Percentiles rank a stretch among this genome's conserved stretches.
phyloP scores from a whole-genome alignment of 768 basidiomycete species.

The Amanita muscaria region DNA sequence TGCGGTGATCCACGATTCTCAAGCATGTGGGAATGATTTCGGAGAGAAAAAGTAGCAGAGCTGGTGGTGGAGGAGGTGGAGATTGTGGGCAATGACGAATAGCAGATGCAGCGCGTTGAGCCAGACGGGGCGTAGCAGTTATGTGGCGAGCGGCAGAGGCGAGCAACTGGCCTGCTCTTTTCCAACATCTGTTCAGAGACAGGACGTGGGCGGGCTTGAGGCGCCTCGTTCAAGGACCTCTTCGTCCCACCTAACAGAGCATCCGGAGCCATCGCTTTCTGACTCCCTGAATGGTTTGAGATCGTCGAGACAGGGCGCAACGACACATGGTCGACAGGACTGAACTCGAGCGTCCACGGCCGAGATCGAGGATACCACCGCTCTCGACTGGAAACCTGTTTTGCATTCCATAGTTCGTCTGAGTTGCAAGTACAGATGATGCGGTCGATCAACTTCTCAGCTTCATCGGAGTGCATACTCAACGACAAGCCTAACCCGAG shows the following conservation, averaged over 20 bases:
- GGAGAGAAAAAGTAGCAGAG: too few species aligned
- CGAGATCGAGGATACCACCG: constrained; percentile 3
- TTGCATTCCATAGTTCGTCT: constrained; percentile 1
- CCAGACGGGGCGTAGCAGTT: constrained; percentile 38
- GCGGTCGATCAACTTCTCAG: constrained; percentile 32
- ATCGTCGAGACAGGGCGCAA: constrained; percentile 38
- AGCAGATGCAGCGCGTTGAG: constrained; percentile 65
- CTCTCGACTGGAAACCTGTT: constrained; percentile 3
- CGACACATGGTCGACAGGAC: constrained; percentile 29
- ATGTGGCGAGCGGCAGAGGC: constrained; percentile 45
- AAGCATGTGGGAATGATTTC: too few species aligned
- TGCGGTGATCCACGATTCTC: too few species aligned
- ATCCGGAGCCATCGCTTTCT: constrained; percentile 8
- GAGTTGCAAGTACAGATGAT: constrained; percentile 19
- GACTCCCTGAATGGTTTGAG: constrained; percentile 29
- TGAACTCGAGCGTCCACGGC: constrained; percentile 29
- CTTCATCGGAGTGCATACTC: constrained; percentile 35
- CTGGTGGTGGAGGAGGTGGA: too few species aligned
- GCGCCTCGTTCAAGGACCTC: constrained; percentile 12
- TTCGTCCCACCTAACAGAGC: constrained; percentile 21
- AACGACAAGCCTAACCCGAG: constrained; percentile 57
- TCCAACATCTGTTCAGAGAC: constrained; percentile 56
- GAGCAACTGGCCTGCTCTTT: constrained; percentile 48
- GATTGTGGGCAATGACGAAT: too few species aligned
- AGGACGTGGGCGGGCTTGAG: constrained; percentile 42